A percentile compares a stretch with the other conserved stretches of the same genome.
These are phyloP conservation scores for Salix udensis DNA, from an alignment of 345 rosid species.

Conservation along the genomic window DNA sequence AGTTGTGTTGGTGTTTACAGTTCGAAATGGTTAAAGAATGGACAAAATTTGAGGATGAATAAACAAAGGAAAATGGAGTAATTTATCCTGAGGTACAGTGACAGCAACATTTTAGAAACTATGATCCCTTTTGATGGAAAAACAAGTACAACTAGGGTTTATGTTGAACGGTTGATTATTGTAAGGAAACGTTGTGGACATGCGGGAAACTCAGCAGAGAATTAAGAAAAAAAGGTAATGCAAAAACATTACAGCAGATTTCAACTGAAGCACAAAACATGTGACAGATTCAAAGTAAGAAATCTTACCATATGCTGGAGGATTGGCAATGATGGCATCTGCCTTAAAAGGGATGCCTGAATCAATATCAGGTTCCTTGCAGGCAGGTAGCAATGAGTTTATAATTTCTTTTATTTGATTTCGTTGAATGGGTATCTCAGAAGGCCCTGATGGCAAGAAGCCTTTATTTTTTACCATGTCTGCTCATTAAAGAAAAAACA, in stretches of 20 bases:
- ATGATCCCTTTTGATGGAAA: neutral
- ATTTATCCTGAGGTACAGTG: neutral
- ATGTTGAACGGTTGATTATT: neutral
- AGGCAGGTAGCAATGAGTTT: constrained; percentile 83
- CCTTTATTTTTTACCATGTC: constrained; percentile 99
- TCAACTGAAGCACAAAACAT: neutral
- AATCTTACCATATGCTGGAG: constrained; percentile 88
- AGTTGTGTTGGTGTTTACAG: too few species aligned
- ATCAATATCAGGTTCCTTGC: constrained; percentile 88
- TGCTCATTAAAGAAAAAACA: constrained; percentile 36
- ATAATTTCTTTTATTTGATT: constrained; percentile 85
- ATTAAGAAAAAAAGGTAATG: neutral
- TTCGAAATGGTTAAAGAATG: neutral
- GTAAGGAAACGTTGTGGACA: neutral
- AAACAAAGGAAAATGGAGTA: neutral
- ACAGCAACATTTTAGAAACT: neutral
- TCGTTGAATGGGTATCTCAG: constrained; percentile 86
- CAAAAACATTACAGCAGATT: neutral
- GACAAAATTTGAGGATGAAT: neutral
- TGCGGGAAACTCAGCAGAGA: neutral
- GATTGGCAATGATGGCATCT: constrained; percentile 97
- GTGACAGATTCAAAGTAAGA: neutral
- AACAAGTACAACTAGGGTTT: neutral
- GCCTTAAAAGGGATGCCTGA: constrained; percentile 80
- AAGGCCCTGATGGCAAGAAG: constrained; percentile 95